phyloP scores from a whole-genome alignment of 2,329 filamentous ascomycete species.

The Rutstroemia sp. region DNA sequence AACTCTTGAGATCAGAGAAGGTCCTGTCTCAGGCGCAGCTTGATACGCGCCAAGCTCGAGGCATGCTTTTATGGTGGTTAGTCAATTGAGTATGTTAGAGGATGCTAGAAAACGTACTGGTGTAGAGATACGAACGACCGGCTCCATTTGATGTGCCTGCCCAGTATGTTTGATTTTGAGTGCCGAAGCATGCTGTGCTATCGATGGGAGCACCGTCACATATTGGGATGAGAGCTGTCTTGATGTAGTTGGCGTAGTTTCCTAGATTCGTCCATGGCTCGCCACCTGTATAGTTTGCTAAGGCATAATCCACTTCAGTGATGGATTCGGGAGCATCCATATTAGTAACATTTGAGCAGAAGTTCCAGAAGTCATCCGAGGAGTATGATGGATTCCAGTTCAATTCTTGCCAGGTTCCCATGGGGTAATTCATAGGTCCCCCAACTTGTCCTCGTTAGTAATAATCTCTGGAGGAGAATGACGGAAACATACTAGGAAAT shows the following conservation, averaged over 20 bases:
- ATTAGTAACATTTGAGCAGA: constrained; percentile 45
- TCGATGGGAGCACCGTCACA: constrained; percentile 36
- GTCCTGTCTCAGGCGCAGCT: constrained; percentile 36
- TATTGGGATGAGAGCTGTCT: constrained; percentile 36
- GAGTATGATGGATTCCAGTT: constrained; percentile 39
- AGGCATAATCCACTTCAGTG: constrained; percentile 36
- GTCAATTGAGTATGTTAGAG: neutral
- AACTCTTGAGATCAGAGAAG: constrained; percentile 40
- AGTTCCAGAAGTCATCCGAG: constrained; percentile 42
- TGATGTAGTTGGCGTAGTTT: constrained; percentile 45
- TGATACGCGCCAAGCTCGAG: constrained; percentile 43
- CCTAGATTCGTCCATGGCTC: constrained; percentile 44
- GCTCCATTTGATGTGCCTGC: constrained; percentile 35
- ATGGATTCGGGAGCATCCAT: constrained; percentile 36
- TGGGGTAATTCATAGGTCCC: constrained; percentile 42
- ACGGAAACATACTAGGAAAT: constrained; percentile 29
- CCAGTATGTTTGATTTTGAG: constrained; percentile 34
- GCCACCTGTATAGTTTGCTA: constrained; percentile 42
- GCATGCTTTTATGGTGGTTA: constrained; percentile 29
- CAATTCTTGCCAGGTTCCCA: constrained; percentile 46
- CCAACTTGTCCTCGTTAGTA: constrained; percentile 26
- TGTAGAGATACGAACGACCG: constrained; percentile 42
- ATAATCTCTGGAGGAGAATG: neutral
- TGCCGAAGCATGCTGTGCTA: constrained; percentile 39
- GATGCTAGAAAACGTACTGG: constrained; percentile 22